Evolutionary conservation across 2,329 filamentous ascomycete genomes (phyloP).

Genomic region (Ceratocystis papillata): DNA sequence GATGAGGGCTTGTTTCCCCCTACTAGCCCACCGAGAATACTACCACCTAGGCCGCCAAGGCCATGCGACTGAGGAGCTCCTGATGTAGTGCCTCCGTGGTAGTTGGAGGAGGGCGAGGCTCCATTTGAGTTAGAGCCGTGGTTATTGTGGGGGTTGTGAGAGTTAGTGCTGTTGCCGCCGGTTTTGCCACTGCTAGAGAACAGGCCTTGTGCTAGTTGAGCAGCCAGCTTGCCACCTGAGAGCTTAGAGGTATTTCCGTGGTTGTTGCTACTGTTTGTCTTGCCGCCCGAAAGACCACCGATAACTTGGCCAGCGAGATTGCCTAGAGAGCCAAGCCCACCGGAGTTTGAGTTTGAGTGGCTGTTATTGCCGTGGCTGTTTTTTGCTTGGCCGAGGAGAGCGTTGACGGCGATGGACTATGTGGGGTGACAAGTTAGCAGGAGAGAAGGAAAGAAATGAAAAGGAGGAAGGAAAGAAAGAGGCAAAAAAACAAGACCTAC

Average conservation of each 20-base stretch:
- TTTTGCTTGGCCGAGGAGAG: constrained; percentile 41
- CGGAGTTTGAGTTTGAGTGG: constrained; percentile 32
- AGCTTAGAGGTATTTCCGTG: constrained; percentile 32
- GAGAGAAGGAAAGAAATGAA: constrained; percentile 26
- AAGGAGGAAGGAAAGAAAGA: constrained; percentile 22
- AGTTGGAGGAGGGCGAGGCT: constrained; percentile 30
- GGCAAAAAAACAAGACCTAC: constrained; percentile 38
- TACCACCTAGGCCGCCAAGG: constrained; percentile 42
- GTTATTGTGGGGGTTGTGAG: constrained; percentile 7
- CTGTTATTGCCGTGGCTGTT: constrained; percentile 34
- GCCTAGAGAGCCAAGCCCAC: constrained; percentile 38
- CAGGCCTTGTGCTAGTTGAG: constrained; percentile 46
- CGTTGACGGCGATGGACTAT: constrained; percentile 51
- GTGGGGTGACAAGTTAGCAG: constrained; percentile 11
- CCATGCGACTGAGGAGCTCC: constrained; percentile 31
- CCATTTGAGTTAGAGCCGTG: constrained; percentile 29
- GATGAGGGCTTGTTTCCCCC: constrained; percentile 38
- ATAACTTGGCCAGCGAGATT: constrained; percentile 41
- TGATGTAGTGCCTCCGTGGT: constrained; percentile 39
- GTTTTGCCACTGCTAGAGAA: constrained; percentile 36
- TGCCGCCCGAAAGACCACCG: constrained; percentile 31
- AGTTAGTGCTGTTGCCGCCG: constrained; percentile 29
- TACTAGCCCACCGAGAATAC: constrained; percentile 46
- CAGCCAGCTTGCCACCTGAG: constrained; percentile 42
- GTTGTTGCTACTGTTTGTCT: constrained; percentile 27